Conservation (phyloP, 2,329 filamentous ascomycete species). For the Talaromyces atroroseus region DNA sequence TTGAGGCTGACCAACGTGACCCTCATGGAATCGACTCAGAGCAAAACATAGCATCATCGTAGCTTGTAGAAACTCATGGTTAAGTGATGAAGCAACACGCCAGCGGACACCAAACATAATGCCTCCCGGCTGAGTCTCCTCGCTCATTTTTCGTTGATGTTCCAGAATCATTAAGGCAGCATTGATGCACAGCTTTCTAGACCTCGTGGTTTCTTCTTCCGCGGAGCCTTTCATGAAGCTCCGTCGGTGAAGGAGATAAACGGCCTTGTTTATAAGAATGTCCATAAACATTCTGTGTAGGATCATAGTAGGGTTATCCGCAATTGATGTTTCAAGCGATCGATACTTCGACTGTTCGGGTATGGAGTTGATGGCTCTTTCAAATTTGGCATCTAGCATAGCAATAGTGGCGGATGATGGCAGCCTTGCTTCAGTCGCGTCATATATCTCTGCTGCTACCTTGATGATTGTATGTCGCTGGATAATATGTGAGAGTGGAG, state of each 20-base stretch:
- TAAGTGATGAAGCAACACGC: slow-evolving; percentile 7
- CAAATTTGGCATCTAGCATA: slow-evolving; percentile 7
- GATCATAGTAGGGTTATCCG: slow-evolving; percentile 7
- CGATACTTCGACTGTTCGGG: slow-evolving; percentile 4
- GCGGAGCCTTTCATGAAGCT: slow-evolving; percentile 10
- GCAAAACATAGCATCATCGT: slow-evolving; percentile 14
- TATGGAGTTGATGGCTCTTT: slow-evolving; percentile 10
- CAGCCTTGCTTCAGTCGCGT: slow-evolving; percentile 3
- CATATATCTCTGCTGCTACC: slow-evolving; percentile 12
- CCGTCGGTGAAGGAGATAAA: slow-evolving; percentile 13
- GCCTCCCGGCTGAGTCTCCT: slow-evolving; percentile 10
- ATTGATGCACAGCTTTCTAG: slow-evolving; percentile 6
- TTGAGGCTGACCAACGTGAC: background rate
- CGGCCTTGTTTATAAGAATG: slow-evolving; percentile 14
- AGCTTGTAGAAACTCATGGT: slow-evolving; percentile 13
- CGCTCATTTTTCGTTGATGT: slow-evolving; percentile 42
- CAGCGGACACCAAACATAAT: slow-evolving; percentile 12
- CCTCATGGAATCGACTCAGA: slow-evolving; percentile 2
- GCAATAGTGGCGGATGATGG: slow-evolving; percentile 5
- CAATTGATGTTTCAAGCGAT: slow-evolving; percentile 10
- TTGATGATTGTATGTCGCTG: slow-evolving; percentile 8
- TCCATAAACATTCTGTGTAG: slow-evolving; percentile 13
- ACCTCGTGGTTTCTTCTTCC: background rate
- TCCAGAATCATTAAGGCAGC: slow-evolving; percentile 58
- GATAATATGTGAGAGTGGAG: slow-evolving; percentile 11